Base-by-base conservation (phyloP, 306 rosid genomes). In the Ormosia semicastrata region DNA sequence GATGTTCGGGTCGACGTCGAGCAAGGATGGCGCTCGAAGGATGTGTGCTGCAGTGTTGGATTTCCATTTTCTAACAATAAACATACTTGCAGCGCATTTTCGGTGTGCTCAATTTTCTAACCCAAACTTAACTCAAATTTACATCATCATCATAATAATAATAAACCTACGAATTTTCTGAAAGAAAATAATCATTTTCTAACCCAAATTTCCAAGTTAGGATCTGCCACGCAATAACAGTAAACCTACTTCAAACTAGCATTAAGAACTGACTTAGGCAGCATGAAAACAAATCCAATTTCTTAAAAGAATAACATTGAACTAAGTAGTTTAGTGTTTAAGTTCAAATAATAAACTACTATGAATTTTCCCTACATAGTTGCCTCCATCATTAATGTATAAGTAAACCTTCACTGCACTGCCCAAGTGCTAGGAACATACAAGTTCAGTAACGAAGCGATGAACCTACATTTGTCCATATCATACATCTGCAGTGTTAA, bases 381-480 rank as follows among this genome's bases (percentile, higher is more conserved):
- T 56, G 78, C 84, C 71, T 67, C 74, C 78, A 39, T 63, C 15
- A 33, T 49, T 49, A 34, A 32, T 73, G 83, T 68, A 9, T 64
- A 43, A 29, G 50, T 54, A 71, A 29, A 71, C n/a, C 58, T 71
- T 53, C 52, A 77, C 60, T 34, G 34, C 52, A 77, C 60, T 34
- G 34, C 73, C 74, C 64, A 69, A 9, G 70, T 43, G 52, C 81
- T 8, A 65, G 34, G 78, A 82, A 66, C 77, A 66, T 62, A 64
- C 59, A 73, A 40, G 59, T 44, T 77, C 53, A 29, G 56, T 32
- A 72, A 66, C 12, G 1, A 32, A 44, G 76, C 12, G 64, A 59
- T 77, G 74, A 73, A 53, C 77, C 78, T 86, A 79, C 34, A 73
- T 71, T 77, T 65, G 77, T 56, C 78, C 64, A 57, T 65, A 82